Percentiles rank a stretch among this genome's conserved stretches.
Conservation (phyloP, 164 flowering plant genomes). For the Tinospora cordifolia region DNA sequence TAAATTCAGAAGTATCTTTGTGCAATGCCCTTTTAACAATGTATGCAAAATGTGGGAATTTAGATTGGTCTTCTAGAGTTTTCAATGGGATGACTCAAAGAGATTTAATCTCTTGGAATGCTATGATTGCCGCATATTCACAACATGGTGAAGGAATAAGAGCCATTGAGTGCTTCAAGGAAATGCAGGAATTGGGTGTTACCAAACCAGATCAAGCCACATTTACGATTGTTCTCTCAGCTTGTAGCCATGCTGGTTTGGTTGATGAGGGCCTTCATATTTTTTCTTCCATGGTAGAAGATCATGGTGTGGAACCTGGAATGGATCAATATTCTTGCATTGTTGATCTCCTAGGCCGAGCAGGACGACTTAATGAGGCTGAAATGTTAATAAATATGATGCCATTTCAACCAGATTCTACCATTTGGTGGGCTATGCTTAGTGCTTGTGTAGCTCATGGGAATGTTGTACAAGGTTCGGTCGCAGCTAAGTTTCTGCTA, state of each 20-base stretch:
- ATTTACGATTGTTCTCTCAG: conserved; percentile 53
- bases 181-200: conserved; percentile 27
- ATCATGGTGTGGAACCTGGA: conserved; percentile 38
- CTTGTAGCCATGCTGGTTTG: conserved; percentile 69
- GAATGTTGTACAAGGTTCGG: conserved; percentile 46
- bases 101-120: conserved; percentile 52
- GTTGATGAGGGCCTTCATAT: conserved; percentile 39
- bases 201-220: conserved; percentile 49
- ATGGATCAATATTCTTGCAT: conserved; percentile 54
- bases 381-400: conserved; percentile 31
- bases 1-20: conserved; percentile 28
- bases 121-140: conserved; percentile 52
- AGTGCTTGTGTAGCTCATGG: conserved; percentile 63
- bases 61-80: conserved; percentile 37
- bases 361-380: conserved; percentile 50
- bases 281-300: conserved; percentile 45
- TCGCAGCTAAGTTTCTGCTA: conserved; percentile 40
- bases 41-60: conserved; percentile 54
- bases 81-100: conserved; percentile 35
- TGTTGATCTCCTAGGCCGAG: conserved; percentile 52
- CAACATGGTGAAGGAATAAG: conserved; percentile 56
- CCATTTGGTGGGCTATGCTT: conserved; percentile 50
- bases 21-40: conserved; percentile 51
- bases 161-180: conserved; percentile 40
- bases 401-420: conserved; percentile 26